Percentiles rank a stretch among this genome's conserved stretches.
phyloP scores from a whole-genome alignment of 257 asterid genomes.

The Solanum boliviense region DNA sequence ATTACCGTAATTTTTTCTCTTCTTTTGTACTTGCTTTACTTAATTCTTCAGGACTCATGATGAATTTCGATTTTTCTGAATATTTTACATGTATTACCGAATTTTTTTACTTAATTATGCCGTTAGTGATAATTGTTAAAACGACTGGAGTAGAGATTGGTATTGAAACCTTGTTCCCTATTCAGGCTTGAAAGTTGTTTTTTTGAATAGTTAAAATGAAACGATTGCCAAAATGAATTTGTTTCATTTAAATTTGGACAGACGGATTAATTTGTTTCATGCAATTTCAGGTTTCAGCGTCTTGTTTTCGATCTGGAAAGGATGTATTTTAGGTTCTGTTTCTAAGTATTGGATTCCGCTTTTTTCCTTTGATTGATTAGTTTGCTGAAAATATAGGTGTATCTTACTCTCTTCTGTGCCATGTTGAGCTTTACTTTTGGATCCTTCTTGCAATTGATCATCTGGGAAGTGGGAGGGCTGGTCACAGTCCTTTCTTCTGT shows the following conservation, averaged over 20 bases:
- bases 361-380: background rate
- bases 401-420: background rate
- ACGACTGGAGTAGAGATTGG: background rate
- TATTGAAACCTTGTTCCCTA: background rate
- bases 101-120: background rate
- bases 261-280: background rate
- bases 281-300: background rate
- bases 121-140: background rate
- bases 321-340: background rate
- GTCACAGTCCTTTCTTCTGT: background rate
- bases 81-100: background rate
- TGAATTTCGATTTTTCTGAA: background rate
- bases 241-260: background rate
- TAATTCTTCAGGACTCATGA: background rate
- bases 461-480: background rate
- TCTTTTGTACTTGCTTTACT: background rate
- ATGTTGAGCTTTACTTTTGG: background rate
- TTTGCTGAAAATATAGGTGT: background rate
- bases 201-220: background rate
- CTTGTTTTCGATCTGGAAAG: background rate
- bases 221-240: background rate
- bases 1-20: background rate
- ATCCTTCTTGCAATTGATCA: background rate
- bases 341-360: background rate
- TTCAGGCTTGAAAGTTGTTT: background rate